A percentile compares a stretch with the other conserved stretches of the same genome.
phyloP scores from a whole-genome alignment of 345 rosid species.

The Populus ilicifolia region DNA sequence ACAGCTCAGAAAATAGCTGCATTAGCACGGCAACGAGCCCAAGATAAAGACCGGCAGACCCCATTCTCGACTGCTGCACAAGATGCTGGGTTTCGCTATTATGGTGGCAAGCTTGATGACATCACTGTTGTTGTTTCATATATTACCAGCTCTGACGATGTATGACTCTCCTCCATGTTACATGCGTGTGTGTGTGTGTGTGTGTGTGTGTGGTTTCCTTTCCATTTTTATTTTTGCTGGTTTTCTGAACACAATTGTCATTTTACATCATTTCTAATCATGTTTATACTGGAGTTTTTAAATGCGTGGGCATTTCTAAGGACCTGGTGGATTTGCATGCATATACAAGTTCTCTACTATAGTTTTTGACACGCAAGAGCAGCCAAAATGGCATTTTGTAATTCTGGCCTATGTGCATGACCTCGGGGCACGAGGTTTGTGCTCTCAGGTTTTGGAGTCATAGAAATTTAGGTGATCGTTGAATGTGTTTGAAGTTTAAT shows the following conservation, averaged over 20 bases:
- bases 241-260: background rate
- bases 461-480: too few species aligned
- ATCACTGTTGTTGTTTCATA: constrained; percentile 96
- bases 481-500: too few species aligned
- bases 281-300: too few species aligned
- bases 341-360: background rate
- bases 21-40: constrained; percentile 92
- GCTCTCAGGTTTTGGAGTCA: background rate
- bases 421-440: background rate
- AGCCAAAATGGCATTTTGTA: background rate
- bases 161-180: constrained; percentile 6
- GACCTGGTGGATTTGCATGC: background rate
- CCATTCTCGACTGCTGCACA: constrained; percentile 98
- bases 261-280: too few species aligned
- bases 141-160: constrained; percentile 43
- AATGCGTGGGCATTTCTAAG: background rate
- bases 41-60: constrained; percentile 82
- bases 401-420: background rate
- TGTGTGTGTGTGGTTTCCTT: background rate
- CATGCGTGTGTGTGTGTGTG: background rate
- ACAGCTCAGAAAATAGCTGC: constrained; percentile 99
- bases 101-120: constrained; percentile 98
- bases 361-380: background rate
- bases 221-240: background rate
- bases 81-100: constrained; percentile 95